phyloP scores from a whole-genome alignment of 2,329 filamentous ascomycete genomes.

The Alternaria brassicae region DNA sequence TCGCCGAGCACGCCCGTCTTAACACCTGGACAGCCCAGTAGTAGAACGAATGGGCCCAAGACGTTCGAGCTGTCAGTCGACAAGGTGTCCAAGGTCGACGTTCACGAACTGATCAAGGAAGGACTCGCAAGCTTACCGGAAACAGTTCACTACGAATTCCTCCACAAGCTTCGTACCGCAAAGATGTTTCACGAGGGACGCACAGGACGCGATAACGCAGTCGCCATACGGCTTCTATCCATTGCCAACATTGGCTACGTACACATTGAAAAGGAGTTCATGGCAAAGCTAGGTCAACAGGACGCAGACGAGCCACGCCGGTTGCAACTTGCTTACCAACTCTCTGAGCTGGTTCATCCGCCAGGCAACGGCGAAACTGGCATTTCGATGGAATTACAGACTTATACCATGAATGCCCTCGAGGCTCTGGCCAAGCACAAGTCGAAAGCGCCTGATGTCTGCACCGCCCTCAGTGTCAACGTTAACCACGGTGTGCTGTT shows the following conservation, averaged over 20 bases:
- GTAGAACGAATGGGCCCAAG: constrained; percentile 44
- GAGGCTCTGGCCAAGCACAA: constrained; percentile 86
- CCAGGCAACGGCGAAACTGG: constrained; percentile 71
- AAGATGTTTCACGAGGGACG: constrained; percentile 74
- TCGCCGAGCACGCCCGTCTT: constrained; percentile 58
- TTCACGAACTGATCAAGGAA: constrained; percentile 53
- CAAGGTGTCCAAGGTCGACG: constrained; percentile 52
- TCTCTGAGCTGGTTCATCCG: constrained; percentile 89
- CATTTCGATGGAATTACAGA: constrained; percentile 79
- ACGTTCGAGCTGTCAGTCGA: constrained; percentile 67
- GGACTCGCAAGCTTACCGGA: constrained; percentile 69
- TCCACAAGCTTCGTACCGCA: constrained; percentile 83
- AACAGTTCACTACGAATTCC: constrained; percentile 79
- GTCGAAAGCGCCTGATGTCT: constrained; percentile 78
- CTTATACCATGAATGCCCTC: constrained; percentile 79
- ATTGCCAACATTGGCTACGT: constrained; percentile 93
- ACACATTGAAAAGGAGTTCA: constrained; percentile 80
- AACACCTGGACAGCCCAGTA: constrained; percentile 45
- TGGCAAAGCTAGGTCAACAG: constrained; percentile 83
- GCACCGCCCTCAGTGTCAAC: constrained; percentile 89
- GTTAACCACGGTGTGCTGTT: constrained; percentile 96
- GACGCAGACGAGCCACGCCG: constrained; percentile 89
- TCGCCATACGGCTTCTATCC: constrained; percentile 83
- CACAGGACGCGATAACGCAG: constrained; percentile 73
- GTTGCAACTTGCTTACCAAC: constrained; percentile 88